A percentile compares a stretch with the other conserved stretches of the same genome.
Conservation (phyloP, 2,329 filamentous ascomycete species). For the Paecilomyces niveus region DNA sequence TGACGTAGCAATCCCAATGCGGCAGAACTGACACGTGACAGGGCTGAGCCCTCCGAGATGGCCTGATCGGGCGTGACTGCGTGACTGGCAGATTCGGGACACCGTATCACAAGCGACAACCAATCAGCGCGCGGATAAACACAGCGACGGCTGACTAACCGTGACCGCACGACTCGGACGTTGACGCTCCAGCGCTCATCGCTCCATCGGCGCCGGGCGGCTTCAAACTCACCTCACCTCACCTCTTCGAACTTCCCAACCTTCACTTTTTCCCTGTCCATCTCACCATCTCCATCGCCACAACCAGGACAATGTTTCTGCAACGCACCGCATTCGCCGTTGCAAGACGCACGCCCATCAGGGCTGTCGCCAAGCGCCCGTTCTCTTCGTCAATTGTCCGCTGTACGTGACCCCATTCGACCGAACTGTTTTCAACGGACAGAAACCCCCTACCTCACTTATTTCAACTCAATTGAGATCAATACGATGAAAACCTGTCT, state of each 20-base stretch:
- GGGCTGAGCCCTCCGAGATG: conserved; percentile 11
- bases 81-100: conserved; percentile 3
- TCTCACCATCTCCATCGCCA: conserved; percentile 14
- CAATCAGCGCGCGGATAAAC: conserved; percentile 13
- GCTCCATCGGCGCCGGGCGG: conserved; percentile 24
- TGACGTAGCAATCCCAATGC: conserved; percentile 12
- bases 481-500: neutral
- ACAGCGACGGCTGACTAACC: conserved; percentile 15
- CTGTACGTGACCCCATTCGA: conserved; percentile 34
- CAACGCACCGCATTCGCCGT: conserved; percentile 40
- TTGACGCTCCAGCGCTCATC: conserved; percentile 2
- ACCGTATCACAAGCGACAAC: conserved; percentile 12
- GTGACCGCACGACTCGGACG: conserved; percentile 5
- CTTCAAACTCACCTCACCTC: conserved; percentile 28
- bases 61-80: conserved; percentile 12
- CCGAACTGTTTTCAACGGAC: conserved; percentile 11
- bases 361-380: conserved; percentile 36
- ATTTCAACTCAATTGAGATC: conserved; percentile 15
- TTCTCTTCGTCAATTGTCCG: conserved; percentile 40
- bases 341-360: conserved; percentile 38
- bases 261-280: conserved; percentile 21
- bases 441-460: conserved; percentile 8
- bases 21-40: conserved; percentile 9
- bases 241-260: conserved; percentile 16
- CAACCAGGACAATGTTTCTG: conserved; percentile 38